These are phyloP conservation scores for Acanthamoeba healyi DNA, from an alignment of 208 protist genomes.

Conservation along the genomic window DNA sequence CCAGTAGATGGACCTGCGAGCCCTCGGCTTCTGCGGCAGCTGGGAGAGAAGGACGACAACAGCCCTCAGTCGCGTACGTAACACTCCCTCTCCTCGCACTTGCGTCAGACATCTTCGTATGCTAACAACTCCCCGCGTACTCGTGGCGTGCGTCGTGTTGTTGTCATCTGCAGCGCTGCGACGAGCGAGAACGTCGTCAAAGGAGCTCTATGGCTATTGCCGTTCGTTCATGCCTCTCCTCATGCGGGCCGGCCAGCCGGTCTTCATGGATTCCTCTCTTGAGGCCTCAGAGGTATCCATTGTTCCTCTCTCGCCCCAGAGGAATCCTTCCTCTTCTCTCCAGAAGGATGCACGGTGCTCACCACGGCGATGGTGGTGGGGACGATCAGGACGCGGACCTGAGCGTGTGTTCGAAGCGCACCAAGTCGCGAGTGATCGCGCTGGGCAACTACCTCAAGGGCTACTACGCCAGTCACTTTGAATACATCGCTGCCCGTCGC, in stretches of 20 bases:
- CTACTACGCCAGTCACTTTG: conserved; percentile 47
- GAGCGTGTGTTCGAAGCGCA: conserved; percentile 19
- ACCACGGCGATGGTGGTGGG: not conserved
- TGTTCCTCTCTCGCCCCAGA: not conserved
- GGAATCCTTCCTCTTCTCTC: not conserved
- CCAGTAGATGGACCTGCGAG: not conserved
- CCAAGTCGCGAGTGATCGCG: conserved; percentile 29
- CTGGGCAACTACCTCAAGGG: conserved; percentile 48
- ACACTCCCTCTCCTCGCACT: not conserved
- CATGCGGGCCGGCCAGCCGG: conserved; percentile 11
- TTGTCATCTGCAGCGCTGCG: not conserved
- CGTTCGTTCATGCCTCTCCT: conserved; percentile 28
- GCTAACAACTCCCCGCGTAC: not conserved
- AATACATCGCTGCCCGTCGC: conserved; percentile 26
- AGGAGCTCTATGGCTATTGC: conserved; percentile 51
- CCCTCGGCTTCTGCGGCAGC: not conserved
- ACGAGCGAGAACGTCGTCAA: conserved; percentile 24
- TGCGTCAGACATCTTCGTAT: not conserved
- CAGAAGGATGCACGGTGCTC: no score
- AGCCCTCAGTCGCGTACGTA: not conserved
- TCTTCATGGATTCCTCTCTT: conserved; percentile 8
- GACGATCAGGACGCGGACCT: not conserved
- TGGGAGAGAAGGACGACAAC: not conserved
- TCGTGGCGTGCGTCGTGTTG: not conserved
- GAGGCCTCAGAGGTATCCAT: not conserved